phyloP scores from a whole-genome alignment of 2,329 filamentous ascomycete species.

The Phialocephala subalpina region DNA sequence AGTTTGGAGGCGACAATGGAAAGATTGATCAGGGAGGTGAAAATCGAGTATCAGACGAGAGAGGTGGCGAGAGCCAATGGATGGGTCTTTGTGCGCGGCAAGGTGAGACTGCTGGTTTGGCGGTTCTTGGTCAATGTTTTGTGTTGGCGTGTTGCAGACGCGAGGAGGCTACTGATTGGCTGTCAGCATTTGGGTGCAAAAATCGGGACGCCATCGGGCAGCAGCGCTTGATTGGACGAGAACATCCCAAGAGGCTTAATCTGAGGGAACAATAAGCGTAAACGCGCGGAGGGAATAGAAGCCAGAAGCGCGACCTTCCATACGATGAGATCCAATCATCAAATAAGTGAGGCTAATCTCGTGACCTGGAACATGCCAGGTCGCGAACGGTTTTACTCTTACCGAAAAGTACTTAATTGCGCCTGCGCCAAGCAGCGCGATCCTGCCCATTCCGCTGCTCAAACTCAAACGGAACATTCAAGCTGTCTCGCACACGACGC shows the following conservation, averaged over 20 bases:
- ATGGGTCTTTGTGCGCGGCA: slow-evolving; percentile 21
- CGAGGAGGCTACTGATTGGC: slow-evolving; percentile 31
- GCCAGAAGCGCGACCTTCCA: slow-evolving; percentile 25
- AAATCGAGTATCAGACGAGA: slow-evolving; percentile 6
- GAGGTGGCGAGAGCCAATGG: slow-evolving; percentile 23
- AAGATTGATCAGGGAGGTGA: neutral
- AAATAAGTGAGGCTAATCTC: slow-evolving; percentile 1
- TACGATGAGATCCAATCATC: neutral
- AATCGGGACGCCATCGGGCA: slow-evolving; percentile 1
- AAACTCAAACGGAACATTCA: neutral
- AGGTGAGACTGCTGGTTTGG: slow-evolving; percentile 29
- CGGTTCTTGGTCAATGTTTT: slow-evolving; percentile 28
- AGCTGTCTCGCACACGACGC: neutral
- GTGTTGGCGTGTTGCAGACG: slow-evolving; percentile 24
- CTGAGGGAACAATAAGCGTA: neutral
- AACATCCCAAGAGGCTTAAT: neutral
- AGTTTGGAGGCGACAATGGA: slow-evolving; percentile 15
- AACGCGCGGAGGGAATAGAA: slow-evolving; percentile 18
- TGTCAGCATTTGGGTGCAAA: neutral
- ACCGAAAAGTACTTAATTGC: neutral
- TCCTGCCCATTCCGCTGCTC: too few relatives aligned
- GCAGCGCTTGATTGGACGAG: neutral
- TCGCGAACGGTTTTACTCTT: neutral
- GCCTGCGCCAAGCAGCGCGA: too few relatives aligned
- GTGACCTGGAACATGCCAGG: neutral